Percentiles rank a stretch among this genome's conserved stretches.
These are phyloP conservation scores for Pelargonium australe DNA, from an alignment of 441 rosid species.

Conservation along the genomic window DNA sequence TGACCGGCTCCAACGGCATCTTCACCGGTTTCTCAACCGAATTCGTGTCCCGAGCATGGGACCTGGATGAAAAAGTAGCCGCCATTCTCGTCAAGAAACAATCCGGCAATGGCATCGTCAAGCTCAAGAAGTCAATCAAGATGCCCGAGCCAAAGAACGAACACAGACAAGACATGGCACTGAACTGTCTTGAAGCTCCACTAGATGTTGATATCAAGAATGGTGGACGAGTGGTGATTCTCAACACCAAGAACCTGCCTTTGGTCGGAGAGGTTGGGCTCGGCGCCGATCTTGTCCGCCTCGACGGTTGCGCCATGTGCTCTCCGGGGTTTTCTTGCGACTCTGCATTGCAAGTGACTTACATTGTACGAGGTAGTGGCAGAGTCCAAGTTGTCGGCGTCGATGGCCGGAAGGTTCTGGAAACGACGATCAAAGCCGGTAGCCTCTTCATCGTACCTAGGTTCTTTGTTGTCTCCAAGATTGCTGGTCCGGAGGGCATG, in stretches of 20 bases:
- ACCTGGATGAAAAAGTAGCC: constrained; percentile 35
- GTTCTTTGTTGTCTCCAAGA: constrained; percentile 73
- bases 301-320: constrained; percentile 73
- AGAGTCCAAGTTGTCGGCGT: constrained; percentile 69
- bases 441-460: constrained; percentile 77
- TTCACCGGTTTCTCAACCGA: background rate
- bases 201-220: constrained; percentile 57
- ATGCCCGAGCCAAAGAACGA: constrained; percentile 57
- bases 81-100: constrained; percentile 49
- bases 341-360: constrained; percentile 79
- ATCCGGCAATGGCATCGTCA: constrained; percentile 50
- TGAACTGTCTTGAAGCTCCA: constrained; percentile 78
- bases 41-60: constrained; percentile 73
- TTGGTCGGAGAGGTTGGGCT: constrained; percentile 69
- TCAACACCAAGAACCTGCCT: constrained; percentile 77
- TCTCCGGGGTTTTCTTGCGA: constrained; percentile 93
- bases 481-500: constrained; percentile 66
- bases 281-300: constrained; percentile 78
- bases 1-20: constrained; percentile 69
- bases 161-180: constrained; percentile 50
- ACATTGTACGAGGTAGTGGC: constrained; percentile 68
- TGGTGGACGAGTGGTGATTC: constrained; percentile 75
- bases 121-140: constrained; percentile 36
- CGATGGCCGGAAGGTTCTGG: constrained; percentile 64
- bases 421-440: constrained; percentile 60